Conservation (phyloP, 768 basidiomycete genomes). For the Macrolepiota albuminosa region DNA sequence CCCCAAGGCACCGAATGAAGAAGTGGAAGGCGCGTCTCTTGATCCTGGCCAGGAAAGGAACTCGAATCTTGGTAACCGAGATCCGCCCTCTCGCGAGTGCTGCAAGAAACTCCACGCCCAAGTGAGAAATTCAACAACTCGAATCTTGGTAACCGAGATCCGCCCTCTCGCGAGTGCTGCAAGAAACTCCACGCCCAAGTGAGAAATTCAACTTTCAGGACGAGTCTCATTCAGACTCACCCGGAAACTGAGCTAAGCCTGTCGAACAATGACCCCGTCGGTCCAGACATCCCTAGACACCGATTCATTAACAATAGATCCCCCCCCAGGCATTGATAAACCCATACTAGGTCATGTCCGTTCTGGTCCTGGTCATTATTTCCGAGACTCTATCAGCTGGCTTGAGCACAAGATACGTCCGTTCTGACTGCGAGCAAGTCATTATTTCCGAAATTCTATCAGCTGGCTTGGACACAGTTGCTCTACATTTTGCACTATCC, state of each 20-base stretch:
- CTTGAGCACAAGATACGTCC: background rate
- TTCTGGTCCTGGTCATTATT: background rate
- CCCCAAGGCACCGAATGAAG: conserved; percentile 12
- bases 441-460: background rate
- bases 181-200: background rate
- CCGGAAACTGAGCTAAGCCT: conserved; percentile 1
- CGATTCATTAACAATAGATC: conserved; percentile 4
- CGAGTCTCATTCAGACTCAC: background rate
- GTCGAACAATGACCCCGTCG: background rate
- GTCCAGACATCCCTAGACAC: background rate
- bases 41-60: conserved; percentile 9
- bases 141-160: conserved; percentile 10
- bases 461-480: conserved; percentile 2
- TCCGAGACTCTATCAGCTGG: conserved; percentile 1
- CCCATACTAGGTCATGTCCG: conserved; percentile 9
- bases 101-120: background rate
- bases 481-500: background rate
- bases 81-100: conserved; percentile 2
- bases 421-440: background rate
- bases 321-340: conserved; percentile 2
- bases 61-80: conserved; percentile 7
- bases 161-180: background rate
- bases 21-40: conserved; percentile 8
- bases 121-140: background rate
- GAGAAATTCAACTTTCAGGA: background rate